These are phyloP conservation scores for Ceratocystis albifundus DNA, from an alignment of 2,329 filamentous ascomycete genomes.

Conservation along the genomic window DNA sequence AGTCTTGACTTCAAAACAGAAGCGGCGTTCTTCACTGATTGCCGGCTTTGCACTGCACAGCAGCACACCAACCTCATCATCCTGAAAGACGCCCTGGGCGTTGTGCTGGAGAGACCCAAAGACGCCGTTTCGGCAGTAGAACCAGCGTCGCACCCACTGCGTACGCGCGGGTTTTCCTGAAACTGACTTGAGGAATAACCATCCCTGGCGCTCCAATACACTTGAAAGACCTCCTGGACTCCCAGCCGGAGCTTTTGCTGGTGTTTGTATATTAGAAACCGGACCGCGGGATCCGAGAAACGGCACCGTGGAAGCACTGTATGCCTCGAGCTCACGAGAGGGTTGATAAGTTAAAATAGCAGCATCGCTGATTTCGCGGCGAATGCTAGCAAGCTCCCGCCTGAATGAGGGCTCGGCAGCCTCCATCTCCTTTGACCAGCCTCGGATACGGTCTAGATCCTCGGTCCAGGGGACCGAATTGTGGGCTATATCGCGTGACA, in stretches of 20 bases:
- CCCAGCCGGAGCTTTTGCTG: not conserved
- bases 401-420: constrained; percentile 72
- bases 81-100: constrained; percentile 78
- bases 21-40: constrained; percentile 82
- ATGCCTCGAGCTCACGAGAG: constrained; percentile 85
- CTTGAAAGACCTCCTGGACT: constrained; percentile 29
- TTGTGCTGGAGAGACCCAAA: constrained; percentile 90
- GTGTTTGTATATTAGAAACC: constrained; percentile 39
- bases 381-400: constrained; percentile 64
- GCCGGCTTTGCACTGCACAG: constrained; percentile 88
- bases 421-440: constrained; percentile 94
- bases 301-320: constrained; percentile 78
- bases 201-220: constrained; percentile 76
- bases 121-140: constrained; percentile 88
- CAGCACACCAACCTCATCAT: constrained; percentile 88
- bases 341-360: constrained; percentile 62
- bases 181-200: constrained; percentile 73
- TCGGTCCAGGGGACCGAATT: constrained; percentile 55
- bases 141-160: constrained; percentile 87
- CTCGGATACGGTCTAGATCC: constrained; percentile 84
- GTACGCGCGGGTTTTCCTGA: constrained; percentile 82
- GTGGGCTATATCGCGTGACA: constrained; percentile 52
- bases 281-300: constrained; percentile 65
- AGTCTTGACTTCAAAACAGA: constrained; percentile 97
- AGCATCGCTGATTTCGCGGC: constrained; percentile 69